Base-by-base conservation (phyloP, 306 rosid species). In the Lablab purpureus region DNA sequence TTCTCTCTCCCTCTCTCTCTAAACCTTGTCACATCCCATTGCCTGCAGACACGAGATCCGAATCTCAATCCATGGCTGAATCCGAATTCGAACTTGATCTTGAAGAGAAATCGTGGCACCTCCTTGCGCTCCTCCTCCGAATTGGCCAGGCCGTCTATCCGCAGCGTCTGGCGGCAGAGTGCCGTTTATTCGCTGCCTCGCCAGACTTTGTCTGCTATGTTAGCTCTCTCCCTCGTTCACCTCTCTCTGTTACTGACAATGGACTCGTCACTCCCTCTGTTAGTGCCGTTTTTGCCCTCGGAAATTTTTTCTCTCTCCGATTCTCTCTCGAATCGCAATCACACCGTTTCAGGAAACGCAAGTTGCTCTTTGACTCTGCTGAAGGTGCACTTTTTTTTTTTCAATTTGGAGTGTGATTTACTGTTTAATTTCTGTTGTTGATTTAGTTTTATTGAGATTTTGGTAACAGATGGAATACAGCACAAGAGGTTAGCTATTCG, bases 141-240 rank as follows among this genome's bases (percentile, higher is more conserved):
- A 75, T 87, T 21, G 84, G 91, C 52, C 81, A 83, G 40, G 83
- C 86, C 0, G 55, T 85, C 28, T 67, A 52, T 7, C 82, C 84
- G 0, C 72, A 70, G 0, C 80, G 77, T 66, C 89, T 91, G 45
- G 80, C 91, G 7, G 70, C 84, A 3, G 80, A 62, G 13, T 91
- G 93, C 74, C 54, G 18, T 1, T 45, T 78, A 9, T 89, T 89
- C 88, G 21, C 80, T 0, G 83, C 80, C 0, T 66, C 91, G 0
- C 67, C 90, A 2, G 86, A 40, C 1, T 64, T 83, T 50, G 74
- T 91, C 32, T 46, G 50, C 50, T 51, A 12, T 80, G 71, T 79
- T 19, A 81, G 85, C 45, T 86, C 90, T 1, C 55, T 81, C 21
- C 74, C 88, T 6, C 30, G 30, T 60, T 89, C 90, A 3, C 96